Conservation (phyloP, 179 eudicot genomes). For the Carnegiea gigantea region DNA sequence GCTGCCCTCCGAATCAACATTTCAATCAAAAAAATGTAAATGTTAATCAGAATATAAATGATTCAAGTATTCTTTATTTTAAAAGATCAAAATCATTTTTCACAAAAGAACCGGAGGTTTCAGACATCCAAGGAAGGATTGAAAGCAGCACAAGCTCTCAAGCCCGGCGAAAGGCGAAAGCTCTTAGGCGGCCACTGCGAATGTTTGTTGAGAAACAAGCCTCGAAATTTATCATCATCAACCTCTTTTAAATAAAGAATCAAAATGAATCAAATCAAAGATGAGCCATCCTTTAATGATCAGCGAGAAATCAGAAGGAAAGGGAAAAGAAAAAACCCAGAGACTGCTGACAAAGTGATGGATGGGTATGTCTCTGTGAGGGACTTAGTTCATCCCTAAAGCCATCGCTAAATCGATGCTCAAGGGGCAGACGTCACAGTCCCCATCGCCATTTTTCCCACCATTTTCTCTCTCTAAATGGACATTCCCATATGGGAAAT, state of each 20-base stretch:
- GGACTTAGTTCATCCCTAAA: neutral
- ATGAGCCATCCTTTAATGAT: slow-evolving; percentile 19
- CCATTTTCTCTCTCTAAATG: too few relatives aligned
- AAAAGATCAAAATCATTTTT: neutral
- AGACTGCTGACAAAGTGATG: slow-evolving; percentile 29
- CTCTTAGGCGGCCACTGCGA: slow-evolving; percentile 11
- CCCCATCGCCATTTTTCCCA: neutral
- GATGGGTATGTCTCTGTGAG: neutral
- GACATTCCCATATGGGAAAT: too few relatives aligned
- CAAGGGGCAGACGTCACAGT: neutral
- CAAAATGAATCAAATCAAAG: neutral
- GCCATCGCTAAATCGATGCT: neutral
- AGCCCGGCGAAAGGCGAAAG: slow-evolving; percentile 11
- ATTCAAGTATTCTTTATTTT: neutral
- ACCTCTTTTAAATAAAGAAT: neutral
- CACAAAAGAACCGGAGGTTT: slow-evolving; percentile 6
- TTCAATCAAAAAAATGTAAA: neutral
- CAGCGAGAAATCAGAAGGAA: slow-evolving; percentile 22
- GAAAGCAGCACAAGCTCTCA: slow-evolving; percentile 6
- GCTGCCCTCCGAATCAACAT: neutral
- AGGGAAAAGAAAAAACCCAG: neutral
- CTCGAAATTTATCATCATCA: neutral
- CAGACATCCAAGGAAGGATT: slow-evolving; percentile 11
- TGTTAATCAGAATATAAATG: too few relatives aligned
- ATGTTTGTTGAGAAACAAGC: slow-evolving; percentile 7